A percentile compares a stretch with the other conserved stretches of the same genome.
phyloP scores from a whole-genome alignment of 192 early-diverging fungal genomes.

The Podila clonocystis region DNA sequence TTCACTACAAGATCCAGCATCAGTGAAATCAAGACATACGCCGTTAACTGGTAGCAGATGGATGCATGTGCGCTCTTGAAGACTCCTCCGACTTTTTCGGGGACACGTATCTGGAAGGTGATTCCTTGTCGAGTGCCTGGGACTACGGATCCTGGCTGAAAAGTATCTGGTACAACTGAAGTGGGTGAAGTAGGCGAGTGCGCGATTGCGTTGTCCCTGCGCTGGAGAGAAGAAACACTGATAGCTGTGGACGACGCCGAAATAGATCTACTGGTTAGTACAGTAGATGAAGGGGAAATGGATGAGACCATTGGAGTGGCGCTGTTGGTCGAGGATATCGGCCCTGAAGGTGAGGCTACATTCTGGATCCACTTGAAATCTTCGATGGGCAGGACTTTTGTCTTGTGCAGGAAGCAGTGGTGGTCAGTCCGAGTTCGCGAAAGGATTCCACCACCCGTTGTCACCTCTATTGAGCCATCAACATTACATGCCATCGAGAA shows the following conservation, averaged over 20 bases:
- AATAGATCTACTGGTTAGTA: background rate
- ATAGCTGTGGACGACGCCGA: background rate
- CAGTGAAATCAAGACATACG: conserved; percentile 17
- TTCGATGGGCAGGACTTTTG: conserved; percentile 14
- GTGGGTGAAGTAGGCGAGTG: background rate
- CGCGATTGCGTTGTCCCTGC: background rate
- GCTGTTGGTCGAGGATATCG: background rate
- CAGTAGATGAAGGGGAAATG: background rate
- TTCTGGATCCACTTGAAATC: conserved; percentile 28
- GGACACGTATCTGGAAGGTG: conserved; percentile 37
- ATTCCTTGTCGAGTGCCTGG: conserved; percentile 36
- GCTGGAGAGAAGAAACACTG: background rate
- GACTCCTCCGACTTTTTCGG: conserved; percentile 33
- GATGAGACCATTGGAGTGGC: background rate
- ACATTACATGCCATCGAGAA: background rate
- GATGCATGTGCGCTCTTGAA: conserved; percentile 42
- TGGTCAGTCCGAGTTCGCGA: conserved; percentile 30
- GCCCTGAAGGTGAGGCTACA: background rate
- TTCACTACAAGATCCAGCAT: background rate
- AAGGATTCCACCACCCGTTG: conserved; percentile 20
- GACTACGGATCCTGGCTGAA: conserved; percentile 16
- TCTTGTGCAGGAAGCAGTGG: conserved; percentile 42
- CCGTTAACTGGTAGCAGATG: conserved; percentile 36
- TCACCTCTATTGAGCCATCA: conserved; percentile 14
- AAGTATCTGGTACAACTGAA: background rate